phyloP scores from a whole-genome alignment of 352 stramenopile species.

The Phytopythium vexans region DNA sequence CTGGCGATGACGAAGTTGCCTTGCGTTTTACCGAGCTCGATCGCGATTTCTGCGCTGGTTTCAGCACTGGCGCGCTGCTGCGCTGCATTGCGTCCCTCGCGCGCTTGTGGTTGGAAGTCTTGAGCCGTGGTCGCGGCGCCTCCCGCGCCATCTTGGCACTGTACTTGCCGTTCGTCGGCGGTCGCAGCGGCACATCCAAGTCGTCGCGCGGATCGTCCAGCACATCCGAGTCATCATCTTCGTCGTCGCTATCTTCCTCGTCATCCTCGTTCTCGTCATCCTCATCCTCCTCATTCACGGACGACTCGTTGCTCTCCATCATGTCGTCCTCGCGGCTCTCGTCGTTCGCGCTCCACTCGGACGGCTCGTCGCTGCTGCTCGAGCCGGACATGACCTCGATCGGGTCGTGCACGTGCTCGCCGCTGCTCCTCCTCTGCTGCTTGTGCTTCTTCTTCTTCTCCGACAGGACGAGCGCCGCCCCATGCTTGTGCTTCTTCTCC shows the following conservation, averaged over 20 bases:
- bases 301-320: constrained; percentile 9
- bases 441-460: constrained; percentile 2
- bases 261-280: constrained; percentile 14
- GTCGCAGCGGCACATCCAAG: background rate
- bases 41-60: too few species aligned
- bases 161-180: constrained; percentile 4
- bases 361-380: background rate
- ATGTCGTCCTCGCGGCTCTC: constrained; percentile 9
- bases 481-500: constrained; percentile 1
- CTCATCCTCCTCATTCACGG: constrained; percentile 18
- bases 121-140: constrained; percentile 18
- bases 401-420: constrained; percentile 2
- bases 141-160: constrained; percentile 1
- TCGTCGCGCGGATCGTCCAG: constrained; percentile 11
- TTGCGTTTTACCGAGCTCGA: too few species aligned
- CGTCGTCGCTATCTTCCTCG: constrained; percentile 4
- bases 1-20: too few species aligned
- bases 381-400: constrained; percentile 6
- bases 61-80: too few species aligned
- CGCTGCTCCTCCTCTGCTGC: background rate
- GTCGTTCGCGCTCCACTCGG: constrained; percentile 15
- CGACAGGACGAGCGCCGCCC: background rate
- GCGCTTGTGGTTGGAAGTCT: constrained; percentile 15
- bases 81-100: constrained; percentile 4
- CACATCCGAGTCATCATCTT: constrained; percentile 1